Evolutionary conservation across 768 basidiomycete species (phyloP).

Genomic region (Boletellus ananiceps): DNA sequence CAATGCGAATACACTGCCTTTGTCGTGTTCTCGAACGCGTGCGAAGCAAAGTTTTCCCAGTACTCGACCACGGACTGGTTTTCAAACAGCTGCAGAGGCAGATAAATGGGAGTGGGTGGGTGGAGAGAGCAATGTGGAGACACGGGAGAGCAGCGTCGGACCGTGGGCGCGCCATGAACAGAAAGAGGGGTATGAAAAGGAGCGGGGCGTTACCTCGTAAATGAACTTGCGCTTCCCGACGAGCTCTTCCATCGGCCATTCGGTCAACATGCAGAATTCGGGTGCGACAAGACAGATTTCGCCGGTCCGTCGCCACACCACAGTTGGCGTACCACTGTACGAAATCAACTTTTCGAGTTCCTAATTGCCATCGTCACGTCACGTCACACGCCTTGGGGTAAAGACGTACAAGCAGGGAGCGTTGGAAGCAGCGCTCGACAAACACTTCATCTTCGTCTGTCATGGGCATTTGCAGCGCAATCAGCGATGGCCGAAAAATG

Average conservation of each 20-base stretch:
- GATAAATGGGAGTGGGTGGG: no score
- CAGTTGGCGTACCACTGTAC: constrained; percentile 95
- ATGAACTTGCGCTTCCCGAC: constrained; percentile 49
- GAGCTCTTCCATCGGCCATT: constrained; percentile 85
- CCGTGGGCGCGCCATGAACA: constrained; percentile 10
- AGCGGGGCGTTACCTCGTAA: constrained; percentile 30
- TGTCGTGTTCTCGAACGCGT: constrained; percentile 97
- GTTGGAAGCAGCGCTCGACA: constrained; percentile 92
- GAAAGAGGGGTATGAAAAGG: constrained; percentile 12
- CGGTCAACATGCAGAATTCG: constrained; percentile 93
- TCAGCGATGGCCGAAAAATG: constrained; percentile 93
- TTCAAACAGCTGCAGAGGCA: constrained; percentile 69
- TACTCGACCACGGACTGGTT: constrained; percentile 93
- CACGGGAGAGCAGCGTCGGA: no score
- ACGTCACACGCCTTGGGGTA: neutral
- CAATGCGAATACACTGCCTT: constrained; percentile 94
- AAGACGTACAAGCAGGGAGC: constrained; percentile 73
- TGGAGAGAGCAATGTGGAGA: no score
- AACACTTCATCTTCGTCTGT: constrained; percentile 95
- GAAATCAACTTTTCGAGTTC: constrained; percentile 97
- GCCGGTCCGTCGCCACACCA: constrained; percentile 96
- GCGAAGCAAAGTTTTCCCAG: constrained; percentile 94
- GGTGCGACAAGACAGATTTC: constrained; percentile 96
- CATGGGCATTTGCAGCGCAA: constrained; percentile 96
- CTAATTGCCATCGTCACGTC: constrained; percentile 35